phyloP scores from a whole-genome alignment of 2,329 filamentous ascomycete genomes.

The Exserohilum rostratum region DNA sequence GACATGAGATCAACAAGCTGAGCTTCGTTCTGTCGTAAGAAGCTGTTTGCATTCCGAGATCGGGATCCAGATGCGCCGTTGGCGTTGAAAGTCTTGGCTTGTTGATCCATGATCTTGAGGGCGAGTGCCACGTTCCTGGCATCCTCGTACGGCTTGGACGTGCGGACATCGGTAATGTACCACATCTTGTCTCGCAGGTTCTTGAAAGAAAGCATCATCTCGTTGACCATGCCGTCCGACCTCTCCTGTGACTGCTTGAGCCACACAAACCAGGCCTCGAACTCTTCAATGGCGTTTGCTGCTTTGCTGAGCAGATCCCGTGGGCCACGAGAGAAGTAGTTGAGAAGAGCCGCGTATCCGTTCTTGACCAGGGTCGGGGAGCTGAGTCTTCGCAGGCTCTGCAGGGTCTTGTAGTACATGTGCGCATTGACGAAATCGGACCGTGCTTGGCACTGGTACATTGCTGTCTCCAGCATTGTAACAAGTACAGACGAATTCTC shows the following conservation, averaged over 20 bases:
- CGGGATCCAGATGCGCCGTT: constrained; percentile 49
- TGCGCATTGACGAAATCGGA: constrained; percentile 85
- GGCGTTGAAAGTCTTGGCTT: constrained; percentile 50
- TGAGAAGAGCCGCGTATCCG: constrained; percentile 72
- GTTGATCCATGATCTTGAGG: constrained; percentile 84
- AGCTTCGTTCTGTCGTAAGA: constrained; percentile 80
- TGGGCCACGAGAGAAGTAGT: constrained; percentile 75
- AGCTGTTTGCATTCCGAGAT: constrained; percentile 57
- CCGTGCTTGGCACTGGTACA: constrained; percentile 75
- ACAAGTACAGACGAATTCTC: constrained; percentile 62
- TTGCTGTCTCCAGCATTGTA: constrained; percentile 77
- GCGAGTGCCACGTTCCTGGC: constrained; percentile 85
- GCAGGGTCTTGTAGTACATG: constrained; percentile 81
- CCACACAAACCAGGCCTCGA: constrained; percentile 82
- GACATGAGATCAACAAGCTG: constrained; percentile 88
- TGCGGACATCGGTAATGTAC: constrained; percentile 93
- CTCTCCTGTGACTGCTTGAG: constrained; percentile 81
- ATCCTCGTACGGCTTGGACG: constrained; percentile 86
- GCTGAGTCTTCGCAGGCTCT: constrained; percentile 70
- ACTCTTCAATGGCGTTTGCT: constrained; percentile 75
- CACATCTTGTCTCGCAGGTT: constrained; percentile 95
- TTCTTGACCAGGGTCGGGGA: constrained; percentile 67
- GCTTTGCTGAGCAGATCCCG: constrained; percentile 72
- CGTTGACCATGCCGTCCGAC: constrained; percentile 74
- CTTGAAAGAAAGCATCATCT: constrained; percentile 74